phyloP scores from a whole-genome alignment of 169 alveolate species.

The Cryptosporidium viatorum region DNA sequence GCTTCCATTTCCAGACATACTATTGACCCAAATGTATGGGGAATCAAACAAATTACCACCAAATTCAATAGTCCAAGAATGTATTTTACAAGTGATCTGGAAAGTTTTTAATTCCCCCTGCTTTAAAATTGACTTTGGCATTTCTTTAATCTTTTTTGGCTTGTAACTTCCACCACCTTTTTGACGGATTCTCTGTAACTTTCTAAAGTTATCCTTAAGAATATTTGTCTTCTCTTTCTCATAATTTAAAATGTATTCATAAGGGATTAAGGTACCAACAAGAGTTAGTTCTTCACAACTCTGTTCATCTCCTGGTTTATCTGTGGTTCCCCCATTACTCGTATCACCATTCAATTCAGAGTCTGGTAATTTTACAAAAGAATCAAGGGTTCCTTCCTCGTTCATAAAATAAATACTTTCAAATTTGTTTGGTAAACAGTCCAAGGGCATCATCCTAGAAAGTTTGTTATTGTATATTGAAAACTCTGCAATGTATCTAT shows the following conservation, averaged over 20 bases:
- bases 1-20: constrained; percentile 25
- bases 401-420: constrained; percentile 40
- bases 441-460: constrained; percentile 65
- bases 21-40: constrained; percentile 66
- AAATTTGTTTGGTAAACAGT: constrained; percentile 38
- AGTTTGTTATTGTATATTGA: constrained; percentile 41
- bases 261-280: constrained; percentile 43
- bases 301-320: neutral
- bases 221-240: constrained; percentile 33
- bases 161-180: constrained; percentile 55
- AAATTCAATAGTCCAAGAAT: constrained; percentile 66
- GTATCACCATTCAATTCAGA: neutral
- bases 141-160: constrained; percentile 58
- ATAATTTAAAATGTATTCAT: constrained; percentile 8
- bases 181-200: constrained; percentile 37
- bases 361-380: constrained; percentile 7
- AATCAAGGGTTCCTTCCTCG: constrained; percentile 18
- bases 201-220: constrained; percentile 50
- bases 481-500: constrained; percentile 66
- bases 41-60: constrained; percentile 50
- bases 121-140: constrained; percentile 34
- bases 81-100: constrained; percentile 23
- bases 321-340: neutral
- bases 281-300: constrained; percentile 19
- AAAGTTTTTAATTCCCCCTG: constrained; percentile 33